phyloP scores from a whole-genome alignment of 2,329 filamentous ascomycete genomes.

The Aspergillus amoenus region DNA sequence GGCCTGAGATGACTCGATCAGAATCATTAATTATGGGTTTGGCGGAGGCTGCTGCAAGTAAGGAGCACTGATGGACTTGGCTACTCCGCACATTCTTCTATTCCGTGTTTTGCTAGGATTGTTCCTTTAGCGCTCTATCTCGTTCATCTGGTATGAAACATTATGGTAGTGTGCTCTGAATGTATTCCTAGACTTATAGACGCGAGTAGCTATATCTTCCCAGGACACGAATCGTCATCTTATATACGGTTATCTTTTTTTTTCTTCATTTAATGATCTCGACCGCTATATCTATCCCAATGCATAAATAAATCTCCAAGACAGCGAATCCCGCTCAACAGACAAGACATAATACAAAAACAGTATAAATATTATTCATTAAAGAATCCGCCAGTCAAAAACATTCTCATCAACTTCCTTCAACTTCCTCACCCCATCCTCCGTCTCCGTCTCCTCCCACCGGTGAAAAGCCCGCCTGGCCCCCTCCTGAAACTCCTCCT shows the following conservation, averaged over 20 bases:
- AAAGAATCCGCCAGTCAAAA: slow-evolving; percentile 20
- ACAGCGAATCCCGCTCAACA: neutral
- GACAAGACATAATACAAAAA: neutral
- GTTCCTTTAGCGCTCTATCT: neutral
- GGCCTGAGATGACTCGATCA: slow-evolving; percentile 25
- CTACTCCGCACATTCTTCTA: neutral
- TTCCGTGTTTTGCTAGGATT: neutral
- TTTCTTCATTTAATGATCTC: neutral
- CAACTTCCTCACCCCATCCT: neutral
- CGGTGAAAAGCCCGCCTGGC: neutral
- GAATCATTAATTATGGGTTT: slow-evolving; percentile 23
- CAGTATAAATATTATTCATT: neutral
- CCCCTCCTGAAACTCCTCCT: slow-evolving; percentile 12
- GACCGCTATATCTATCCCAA: neutral
- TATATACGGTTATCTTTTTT: neutral
- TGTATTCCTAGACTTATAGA: neutral
- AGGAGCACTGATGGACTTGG: neutral
- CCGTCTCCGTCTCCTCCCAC: neutral
- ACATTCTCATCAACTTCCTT: slow-evolving; percentile 12
- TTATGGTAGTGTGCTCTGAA: neutral
- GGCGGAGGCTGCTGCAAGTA: slow-evolving; percentile 16
- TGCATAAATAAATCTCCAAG: neutral
- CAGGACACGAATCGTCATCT: neutral
- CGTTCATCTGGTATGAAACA: neutral
- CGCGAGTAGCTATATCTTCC: neutral